Evolutionary conservation across 306 rosid species (phyloP).

Genomic region (Medicago ruthenica): DNA sequence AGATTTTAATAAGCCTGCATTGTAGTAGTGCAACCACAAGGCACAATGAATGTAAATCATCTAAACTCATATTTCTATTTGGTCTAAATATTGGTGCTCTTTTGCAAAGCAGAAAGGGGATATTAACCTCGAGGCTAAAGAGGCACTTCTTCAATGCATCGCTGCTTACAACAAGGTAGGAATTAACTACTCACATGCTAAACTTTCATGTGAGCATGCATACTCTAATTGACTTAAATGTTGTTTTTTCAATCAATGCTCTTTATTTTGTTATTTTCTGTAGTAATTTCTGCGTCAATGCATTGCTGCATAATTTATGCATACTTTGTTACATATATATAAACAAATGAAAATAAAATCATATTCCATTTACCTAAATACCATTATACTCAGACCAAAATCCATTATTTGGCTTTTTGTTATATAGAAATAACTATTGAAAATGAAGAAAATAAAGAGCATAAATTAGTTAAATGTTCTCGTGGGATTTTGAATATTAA

Average conservation of each 20-base stretch:
- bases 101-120: slow-evolving; percentile 48
- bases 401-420: no score
- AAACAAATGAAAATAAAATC: no score
- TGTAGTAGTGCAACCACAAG: slow-evolving; percentile 3
- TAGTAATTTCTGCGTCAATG: no score
- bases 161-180: slow-evolving; percentile 75
- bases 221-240: not conserved
- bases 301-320: no score
- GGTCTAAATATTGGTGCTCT: no score
- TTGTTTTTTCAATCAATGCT: not conserved
- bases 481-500: not conserved
- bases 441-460: not conserved
- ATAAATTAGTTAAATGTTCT: not conserved
- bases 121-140: slow-evolving; percentile 53
- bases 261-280: not conserved
- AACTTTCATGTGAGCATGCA: slow-evolving; percentile 13
- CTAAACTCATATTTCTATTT: slow-evolving; percentile 35
- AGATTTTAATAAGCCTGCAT: slow-evolving; percentile 9
- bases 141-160: slow-evolving; percentile 64
- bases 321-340: no score
- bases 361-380: no score
- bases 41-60: slow-evolving; percentile 6
- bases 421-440: not conserved
- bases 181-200: not conserved
- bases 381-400: no score